Evolutionary conservation across 345 rosid genomes (phyloP).

Genomic region (Viola odorata): DNA sequence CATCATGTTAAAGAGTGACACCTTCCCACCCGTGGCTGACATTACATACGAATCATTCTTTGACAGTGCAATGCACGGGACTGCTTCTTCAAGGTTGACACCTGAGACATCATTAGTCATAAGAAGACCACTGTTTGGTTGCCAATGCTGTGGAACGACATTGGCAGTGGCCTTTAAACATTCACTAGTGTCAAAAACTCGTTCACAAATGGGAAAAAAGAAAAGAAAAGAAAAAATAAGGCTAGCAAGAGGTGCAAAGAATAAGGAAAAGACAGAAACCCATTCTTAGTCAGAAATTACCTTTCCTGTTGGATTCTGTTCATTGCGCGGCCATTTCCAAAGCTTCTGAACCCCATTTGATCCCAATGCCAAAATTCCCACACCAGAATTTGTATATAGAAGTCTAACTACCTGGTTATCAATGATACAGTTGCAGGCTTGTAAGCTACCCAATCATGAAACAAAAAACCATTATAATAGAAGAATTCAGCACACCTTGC

Average conservation of each 20-base stretch:
- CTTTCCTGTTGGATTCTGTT: conserved; percentile 80
- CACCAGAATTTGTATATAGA: conserved; percentile 76
- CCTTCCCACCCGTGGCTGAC: conserved; percentile 92
- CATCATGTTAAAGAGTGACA: conserved; percentile 89
- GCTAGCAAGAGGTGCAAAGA: neutral
- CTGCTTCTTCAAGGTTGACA: conserved; percentile 73
- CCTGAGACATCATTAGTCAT: conserved; percentile 75
- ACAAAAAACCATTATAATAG: neutral
- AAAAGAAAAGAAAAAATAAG: neutral
- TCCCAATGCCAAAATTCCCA: conserved; percentile 79
- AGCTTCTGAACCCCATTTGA: conserved; percentile 69
- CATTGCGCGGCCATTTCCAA: conserved; percentile 73
- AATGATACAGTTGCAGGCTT: conserved; percentile 11
- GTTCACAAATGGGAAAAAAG: conserved; percentile 1
- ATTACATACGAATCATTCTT: conserved; percentile 88
- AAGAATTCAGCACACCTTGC: conserved; percentile 54
- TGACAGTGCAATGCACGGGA: conserved; percentile 88
- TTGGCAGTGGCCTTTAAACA: conserved; percentile 64
- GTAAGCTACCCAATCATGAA: neutral
- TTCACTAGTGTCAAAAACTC: conserved; percentile 18
- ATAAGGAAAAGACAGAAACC: neutral
- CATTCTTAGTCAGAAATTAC: conserved; percentile 24
- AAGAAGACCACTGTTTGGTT: conserved; percentile 87
- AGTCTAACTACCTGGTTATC: conserved; percentile 69
- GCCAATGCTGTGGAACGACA: conserved; percentile 80